A percentile compares a stretch with the other conserved stretches of the same genome.
Conservation (phyloP, 106 monocot species). For the Dendrobium nobile region DNA sequence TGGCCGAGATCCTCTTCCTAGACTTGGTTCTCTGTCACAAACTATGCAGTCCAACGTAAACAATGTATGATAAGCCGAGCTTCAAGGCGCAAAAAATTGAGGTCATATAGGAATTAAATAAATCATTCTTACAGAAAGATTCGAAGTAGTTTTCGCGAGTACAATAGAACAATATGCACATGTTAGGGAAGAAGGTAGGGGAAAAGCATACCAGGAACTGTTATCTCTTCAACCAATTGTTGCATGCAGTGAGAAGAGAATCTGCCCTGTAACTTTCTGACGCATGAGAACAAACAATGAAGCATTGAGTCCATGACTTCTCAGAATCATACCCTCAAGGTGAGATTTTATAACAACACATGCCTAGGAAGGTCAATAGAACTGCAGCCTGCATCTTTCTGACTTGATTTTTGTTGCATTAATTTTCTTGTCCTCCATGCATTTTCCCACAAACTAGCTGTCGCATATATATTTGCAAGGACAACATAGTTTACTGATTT, state of each 20-base stretch:
- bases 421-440: slow-evolving; percentile 43
- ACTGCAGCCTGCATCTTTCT: slow-evolving; percentile 53
- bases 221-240: neutral
- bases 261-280: neutral
- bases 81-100: neutral
- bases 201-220: neutral
- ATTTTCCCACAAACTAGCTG: slow-evolving; percentile 60
- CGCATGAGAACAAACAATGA: neutral
- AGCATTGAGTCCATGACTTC: neutral
- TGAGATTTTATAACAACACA: neutral
- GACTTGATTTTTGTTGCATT: slow-evolving; percentile 29
- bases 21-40: too few species aligned
- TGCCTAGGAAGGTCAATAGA: neutral
- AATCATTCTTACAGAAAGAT: neutral
- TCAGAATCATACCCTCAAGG: neutral
- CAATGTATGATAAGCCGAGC: neutral
- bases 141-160: neutral
- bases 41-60: neutral
- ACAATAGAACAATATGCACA: neutral
- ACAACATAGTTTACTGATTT: slow-evolving; percentile 65
- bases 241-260: neutral
- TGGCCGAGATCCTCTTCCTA: too few species aligned
- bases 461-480: slow-evolving; percentile 69
- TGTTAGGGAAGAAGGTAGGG: neutral
- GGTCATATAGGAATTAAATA: neutral